These are phyloP conservation scores for Pseudozyma sp. DNA, from an alignment of 1,284 basidiomycete genomes.

Conservation along the genomic window DNA sequence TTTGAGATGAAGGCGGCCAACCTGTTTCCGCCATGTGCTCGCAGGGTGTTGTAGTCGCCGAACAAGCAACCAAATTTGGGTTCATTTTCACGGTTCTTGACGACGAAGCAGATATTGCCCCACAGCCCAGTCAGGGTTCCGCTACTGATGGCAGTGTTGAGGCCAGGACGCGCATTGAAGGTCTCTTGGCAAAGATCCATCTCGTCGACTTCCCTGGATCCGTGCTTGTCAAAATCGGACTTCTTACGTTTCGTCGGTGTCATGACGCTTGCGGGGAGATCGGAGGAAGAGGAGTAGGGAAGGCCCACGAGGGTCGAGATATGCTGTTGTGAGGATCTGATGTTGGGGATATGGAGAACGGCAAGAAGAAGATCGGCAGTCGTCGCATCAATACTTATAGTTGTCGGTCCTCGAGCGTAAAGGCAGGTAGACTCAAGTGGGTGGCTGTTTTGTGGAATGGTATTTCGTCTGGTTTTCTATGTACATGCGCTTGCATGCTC, in stretches of 20 bases:
- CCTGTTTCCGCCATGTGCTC: background rate
- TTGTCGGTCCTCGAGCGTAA: background rate
- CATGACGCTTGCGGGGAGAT: too few species aligned
- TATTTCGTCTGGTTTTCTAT: constrained; percentile 24
- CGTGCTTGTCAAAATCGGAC: too few species aligned
- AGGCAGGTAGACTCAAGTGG: background rate
- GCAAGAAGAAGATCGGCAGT: background rate
- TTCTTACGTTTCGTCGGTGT: too few species aligned
- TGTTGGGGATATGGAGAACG: too few species aligned
- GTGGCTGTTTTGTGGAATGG: constrained; percentile 1
- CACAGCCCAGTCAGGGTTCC: constrained; percentile 12
- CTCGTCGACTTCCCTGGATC: too few species aligned
- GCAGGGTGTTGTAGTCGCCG: background rate
- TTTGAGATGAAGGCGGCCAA: background rate
- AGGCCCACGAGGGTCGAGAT: too few species aligned
- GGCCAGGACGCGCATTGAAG: background rate
- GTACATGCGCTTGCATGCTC: constrained; percentile 15
- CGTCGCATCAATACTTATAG: background rate
- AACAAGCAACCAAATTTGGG: constrained; percentile 11
- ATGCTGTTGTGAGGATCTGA: too few species aligned
- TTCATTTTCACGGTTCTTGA: constrained; percentile 1
- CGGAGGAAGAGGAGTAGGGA: too few species aligned
- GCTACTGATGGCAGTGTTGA: constrained; percentile 12
- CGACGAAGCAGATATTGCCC: constrained; percentile 36
- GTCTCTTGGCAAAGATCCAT: too few species aligned